Percentiles rank a stretch among this genome's conserved stretches.
Conservation (phyloP, 805 yeast species). For the Kuraishia capsulata region DNA sequence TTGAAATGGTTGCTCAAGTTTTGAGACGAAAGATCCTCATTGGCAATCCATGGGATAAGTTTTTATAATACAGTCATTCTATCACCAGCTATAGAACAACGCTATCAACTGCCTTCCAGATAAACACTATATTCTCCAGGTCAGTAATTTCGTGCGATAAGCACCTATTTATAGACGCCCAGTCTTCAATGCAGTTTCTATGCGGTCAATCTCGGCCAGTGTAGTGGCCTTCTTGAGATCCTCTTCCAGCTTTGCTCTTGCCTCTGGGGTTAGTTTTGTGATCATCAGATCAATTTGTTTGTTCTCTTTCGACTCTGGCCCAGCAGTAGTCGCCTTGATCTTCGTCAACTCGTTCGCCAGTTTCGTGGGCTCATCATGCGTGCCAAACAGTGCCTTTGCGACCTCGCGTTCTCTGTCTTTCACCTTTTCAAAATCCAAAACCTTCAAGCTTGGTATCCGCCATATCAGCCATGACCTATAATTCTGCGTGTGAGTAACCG, state of each 20-base stretch:
- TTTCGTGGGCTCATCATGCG: constrained; percentile 15
- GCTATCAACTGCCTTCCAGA: no score
- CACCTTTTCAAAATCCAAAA: constrained; percentile 63
- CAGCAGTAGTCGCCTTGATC: constrained; percentile 4
- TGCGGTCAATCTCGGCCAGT: constrained; percentile 64
- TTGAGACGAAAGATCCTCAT: no score
- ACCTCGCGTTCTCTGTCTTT: constrained; percentile 40
- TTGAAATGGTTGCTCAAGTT: no score
- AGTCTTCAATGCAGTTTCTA: constrained; percentile 45
- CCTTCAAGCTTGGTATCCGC: constrained; percentile 50
- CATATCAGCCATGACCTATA: constrained; percentile 56
- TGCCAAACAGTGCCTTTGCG: constrained; percentile 36
- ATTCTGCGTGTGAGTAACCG: constrained; percentile 35
- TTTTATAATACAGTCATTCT: no score
- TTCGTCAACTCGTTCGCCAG: constrained; percentile 19
- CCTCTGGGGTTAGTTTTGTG: constrained; percentile 43
- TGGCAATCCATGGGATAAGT: no score
- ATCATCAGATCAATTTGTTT: constrained; percentile 11
- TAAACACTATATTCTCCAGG: no score
- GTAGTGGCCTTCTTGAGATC: constrained; percentile 56
- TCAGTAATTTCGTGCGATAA: no score
- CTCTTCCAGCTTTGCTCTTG: constrained; percentile 37
- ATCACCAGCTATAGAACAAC: no score
- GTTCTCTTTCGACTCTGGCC: constrained; percentile 9
- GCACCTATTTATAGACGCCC: constrained; percentile 18